These are phyloP conservation scores for Aspergillus brasiliensis DNA, from an alignment of 2,329 filamentous ascomycete genomes.

Conservation along the genomic window DNA sequence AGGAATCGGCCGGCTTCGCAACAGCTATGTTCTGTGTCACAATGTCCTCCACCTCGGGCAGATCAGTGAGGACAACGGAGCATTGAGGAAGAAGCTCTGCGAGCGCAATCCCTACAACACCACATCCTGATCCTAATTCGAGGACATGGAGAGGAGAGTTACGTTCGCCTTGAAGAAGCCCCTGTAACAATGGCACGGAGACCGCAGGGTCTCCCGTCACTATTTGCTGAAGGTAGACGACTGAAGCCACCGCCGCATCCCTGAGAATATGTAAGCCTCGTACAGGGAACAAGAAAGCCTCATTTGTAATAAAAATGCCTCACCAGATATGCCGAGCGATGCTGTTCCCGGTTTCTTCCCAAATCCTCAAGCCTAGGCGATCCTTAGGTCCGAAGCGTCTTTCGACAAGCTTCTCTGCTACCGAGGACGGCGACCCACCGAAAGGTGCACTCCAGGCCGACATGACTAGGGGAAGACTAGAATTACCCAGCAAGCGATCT, in stretches of 20 bases:
- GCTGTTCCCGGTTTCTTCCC: slow-evolving; percentile 72
- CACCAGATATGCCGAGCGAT: slow-evolving; percentile 73
- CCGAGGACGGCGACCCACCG: slow-evolving; percentile 42
- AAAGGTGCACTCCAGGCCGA: slow-evolving; percentile 58
- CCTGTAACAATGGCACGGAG: slow-evolving; percentile 33
- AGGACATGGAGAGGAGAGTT: slow-evolving; percentile 52
- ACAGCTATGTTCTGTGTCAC: slow-evolving; percentile 57
- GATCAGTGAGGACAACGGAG: slow-evolving; percentile 64
- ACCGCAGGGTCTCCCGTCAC: slow-evolving; percentile 32
- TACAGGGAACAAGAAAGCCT: slow-evolving; percentile 9
- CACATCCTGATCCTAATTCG: slow-evolving; percentile 69
- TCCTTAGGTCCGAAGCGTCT: slow-evolving; percentile 53
- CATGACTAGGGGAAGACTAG: slow-evolving; percentile 50
- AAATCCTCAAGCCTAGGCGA: slow-evolving; percentile 52
- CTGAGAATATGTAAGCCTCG: slow-evolving; percentile 29
- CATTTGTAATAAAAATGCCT: slow-evolving; percentile 16
- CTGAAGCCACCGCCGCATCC: slow-evolving; percentile 63
- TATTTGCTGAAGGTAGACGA: slow-evolving; percentile 54
- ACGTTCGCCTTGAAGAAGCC: slow-evolving; percentile 32
- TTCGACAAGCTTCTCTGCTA: slow-evolving; percentile 57
- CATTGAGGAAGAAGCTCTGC: slow-evolving; percentile 55
- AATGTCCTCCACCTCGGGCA: slow-evolving; percentile 65
- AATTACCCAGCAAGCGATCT: slow-evolving; percentile 25
- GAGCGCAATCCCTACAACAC: slow-evolving; percentile 67
- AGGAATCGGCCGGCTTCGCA: slow-evolving; percentile 46